Evolutionary conservation across 768 basidiomycete species (phyloP), one percentile per base, ranked within the genome.

Genomic region (Psilocybe azurescens): DNA sequence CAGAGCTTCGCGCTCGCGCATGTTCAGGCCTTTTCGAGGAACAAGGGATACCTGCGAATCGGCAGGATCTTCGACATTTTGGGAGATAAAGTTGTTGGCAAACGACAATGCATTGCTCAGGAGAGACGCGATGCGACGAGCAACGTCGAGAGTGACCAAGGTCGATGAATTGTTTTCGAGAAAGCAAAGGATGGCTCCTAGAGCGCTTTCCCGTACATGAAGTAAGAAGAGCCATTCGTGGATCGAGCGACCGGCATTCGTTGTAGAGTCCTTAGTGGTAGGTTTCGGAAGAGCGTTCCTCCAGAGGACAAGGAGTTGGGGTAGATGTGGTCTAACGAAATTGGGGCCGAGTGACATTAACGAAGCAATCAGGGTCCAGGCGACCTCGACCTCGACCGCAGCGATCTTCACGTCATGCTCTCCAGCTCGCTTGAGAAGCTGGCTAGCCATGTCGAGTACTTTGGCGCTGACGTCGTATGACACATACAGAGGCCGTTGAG

Each of bases 261-360:
- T 77, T 0, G 80, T 75, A 0, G 87, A 79, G 68, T 99, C 97
- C 73, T 97, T 97, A 69, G 84, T 90, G 0, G 94, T 95, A 0
- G 94, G 90, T 74, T 99, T 99, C 1, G 97, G 95, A 0, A 99
- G 81, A 1, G 97, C 95, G 67, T 99, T 99, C 33, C 97, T 83
- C 97, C 97, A 99, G 3, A 99, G 85, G 0, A 99, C 94, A 44
- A 99, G 84, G 16, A 99, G 81, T 67, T 98, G 97, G 0, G 96
- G 92, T 1, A 99, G 84, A 73, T 99, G 95, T 0, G 94, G 86
- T 16, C 94, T 89, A 56, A 98, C 95, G 66, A 99, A 97, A 67
- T 94, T 92, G 3, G 93, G 94, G 0, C 96, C 97, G 6, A 97
- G 87, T 2, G 90, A 85, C 93, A 98, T 95, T 30, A 99, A 77